Evolutionary conservation across 2,329 filamentous ascomycete genomes (phyloP).

Genomic region (Penicillium concentricum): DNA sequence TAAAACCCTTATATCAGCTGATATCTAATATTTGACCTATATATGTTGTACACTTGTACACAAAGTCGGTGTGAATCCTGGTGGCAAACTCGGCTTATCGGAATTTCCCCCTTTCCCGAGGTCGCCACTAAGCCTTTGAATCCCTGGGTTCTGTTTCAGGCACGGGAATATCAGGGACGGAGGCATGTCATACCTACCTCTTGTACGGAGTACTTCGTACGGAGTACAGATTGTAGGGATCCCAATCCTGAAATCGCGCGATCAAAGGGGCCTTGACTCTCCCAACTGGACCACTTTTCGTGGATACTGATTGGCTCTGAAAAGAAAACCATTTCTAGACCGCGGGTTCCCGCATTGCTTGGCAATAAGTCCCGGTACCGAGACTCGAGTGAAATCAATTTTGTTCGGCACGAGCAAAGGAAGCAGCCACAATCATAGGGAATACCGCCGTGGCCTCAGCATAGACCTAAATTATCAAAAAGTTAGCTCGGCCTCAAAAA

Average conservation of each 20-base stretch:
- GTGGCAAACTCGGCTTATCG: constrained; percentile 8
- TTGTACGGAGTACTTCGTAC: neutral
- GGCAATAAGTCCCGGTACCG: neutral
- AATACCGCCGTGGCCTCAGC: constrained; percentile 68
- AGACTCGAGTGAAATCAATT: constrained; percentile 5
- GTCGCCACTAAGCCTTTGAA: constrained; percentile 1
- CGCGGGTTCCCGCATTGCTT: constrained; percentile 14
- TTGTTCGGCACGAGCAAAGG: constrained; percentile 53
- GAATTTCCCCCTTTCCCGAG: neutral
- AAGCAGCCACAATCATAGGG: constrained; percentile 65
- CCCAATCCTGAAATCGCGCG: neutral
- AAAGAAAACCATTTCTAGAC: neutral
- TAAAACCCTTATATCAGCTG: neutral
- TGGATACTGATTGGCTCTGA: neutral
- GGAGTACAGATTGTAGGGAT: too few relatives aligned
- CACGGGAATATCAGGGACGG: neutral
- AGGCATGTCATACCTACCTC: neutral
- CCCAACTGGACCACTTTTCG: neutral
- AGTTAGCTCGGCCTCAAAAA: neutral
- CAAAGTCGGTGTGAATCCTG: too few relatives aligned
- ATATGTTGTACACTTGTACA: too few relatives aligned
- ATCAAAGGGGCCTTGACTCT: neutral
- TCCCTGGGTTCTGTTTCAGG: neutral
- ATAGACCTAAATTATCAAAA: constrained; percentile 50
- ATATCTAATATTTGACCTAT: neutral